Conservation (phyloP, 495 filamentous ascomycete genomes). For the Cairneyella variabilis region DNA sequence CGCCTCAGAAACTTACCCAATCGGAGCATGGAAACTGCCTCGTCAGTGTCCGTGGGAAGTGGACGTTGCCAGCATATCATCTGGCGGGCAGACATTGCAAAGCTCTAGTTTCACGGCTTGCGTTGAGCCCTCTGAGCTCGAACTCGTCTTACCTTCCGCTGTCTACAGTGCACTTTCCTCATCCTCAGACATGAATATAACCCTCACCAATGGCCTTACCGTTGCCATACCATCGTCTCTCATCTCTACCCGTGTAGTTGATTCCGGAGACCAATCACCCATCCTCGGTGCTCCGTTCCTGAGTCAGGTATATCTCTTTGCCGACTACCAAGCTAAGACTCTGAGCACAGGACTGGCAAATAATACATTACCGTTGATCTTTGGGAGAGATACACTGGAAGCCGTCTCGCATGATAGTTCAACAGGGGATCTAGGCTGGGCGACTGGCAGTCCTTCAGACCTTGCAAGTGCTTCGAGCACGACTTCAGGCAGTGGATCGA, state of each 20-base stretch:
- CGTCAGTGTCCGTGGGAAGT: not conserved
- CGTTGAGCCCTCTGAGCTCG: slow-evolving; percentile 5
- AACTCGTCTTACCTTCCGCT: not conserved
- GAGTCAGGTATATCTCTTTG: not conserved
- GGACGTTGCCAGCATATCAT: not conserved
- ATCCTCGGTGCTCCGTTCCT: not conserved
- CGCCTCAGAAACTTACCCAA: not conserved
- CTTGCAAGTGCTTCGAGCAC: not conserved
- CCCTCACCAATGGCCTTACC: not conserved
- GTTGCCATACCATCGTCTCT: not conserved
- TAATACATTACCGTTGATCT: not conserved
- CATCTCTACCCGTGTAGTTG: not conserved
- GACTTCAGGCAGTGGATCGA: not conserved
- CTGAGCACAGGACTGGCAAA: not conserved
- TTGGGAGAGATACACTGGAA: not conserved
- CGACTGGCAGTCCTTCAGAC: not conserved
- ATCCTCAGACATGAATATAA: not conserved
- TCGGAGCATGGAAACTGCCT: not conserved
- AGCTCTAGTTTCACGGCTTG: not conserved
- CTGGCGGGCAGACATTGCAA: not conserved
- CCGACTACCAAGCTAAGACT: not conserved
- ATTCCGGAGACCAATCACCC: not conserved
- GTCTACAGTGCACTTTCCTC: too few species aligned
- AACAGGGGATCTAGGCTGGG: not conserved
- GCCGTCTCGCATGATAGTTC: not conserved